Percentiles rank a stretch among this genome's conserved stretches.
phyloP scores from a whole-genome alignment of 192 early-diverging fungal species.

The Coemansia sp. region DNA sequence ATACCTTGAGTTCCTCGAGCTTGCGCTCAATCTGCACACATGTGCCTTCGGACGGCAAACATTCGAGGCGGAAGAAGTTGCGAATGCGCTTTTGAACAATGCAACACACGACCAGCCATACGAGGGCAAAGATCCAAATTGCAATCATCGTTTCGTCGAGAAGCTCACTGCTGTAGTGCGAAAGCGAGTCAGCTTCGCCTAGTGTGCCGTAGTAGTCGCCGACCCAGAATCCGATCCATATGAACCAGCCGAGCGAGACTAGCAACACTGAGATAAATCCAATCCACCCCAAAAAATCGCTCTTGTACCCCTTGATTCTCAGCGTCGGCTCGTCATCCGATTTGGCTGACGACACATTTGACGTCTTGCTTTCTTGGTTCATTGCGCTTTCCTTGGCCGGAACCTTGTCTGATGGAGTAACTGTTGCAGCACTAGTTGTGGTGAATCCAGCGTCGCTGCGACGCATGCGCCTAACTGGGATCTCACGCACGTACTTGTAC shows the following conservation, averaged over 20 bases:
- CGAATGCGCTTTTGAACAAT: constrained; percentile 50
- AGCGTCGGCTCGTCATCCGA: constrained; percentile 3
- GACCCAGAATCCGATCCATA: constrained; percentile 66
- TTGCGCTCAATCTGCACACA: constrained; percentile 61
- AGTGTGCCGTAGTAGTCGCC: constrained; percentile 73
- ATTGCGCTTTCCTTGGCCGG: constrained; percentile 7
- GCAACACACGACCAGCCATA: constrained; percentile 68
- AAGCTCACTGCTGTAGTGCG: constrained; percentile 59
- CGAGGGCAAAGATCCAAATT: constrained; percentile 70
- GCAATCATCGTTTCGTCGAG: constrained; percentile 66
- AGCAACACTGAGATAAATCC: constrained; percentile 54
- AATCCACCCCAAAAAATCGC: constrained; percentile 57
- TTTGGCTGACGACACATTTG: constrained; percentile 3
- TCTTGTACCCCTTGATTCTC: constrained; percentile 58
- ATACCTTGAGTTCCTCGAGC: constrained; percentile 60
- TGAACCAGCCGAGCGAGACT: constrained; percentile 65
- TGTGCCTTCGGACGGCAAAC: constrained; percentile 45
- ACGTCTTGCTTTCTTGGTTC: constrained; percentile 9
- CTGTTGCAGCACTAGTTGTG: constrained; percentile 9
- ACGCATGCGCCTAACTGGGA: constrained; percentile 18
- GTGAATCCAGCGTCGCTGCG: constrained; percentile 29
- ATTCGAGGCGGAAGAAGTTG: constrained; percentile 72
- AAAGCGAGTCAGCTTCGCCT: constrained; percentile 58
- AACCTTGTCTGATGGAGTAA: constrained; percentile 21
- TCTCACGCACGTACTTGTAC: constrained; percentile 46